phyloP scores from a whole-genome alignment of 495 filamentous ascomycete genomes.

The Usnea hakonensis region DNA sequence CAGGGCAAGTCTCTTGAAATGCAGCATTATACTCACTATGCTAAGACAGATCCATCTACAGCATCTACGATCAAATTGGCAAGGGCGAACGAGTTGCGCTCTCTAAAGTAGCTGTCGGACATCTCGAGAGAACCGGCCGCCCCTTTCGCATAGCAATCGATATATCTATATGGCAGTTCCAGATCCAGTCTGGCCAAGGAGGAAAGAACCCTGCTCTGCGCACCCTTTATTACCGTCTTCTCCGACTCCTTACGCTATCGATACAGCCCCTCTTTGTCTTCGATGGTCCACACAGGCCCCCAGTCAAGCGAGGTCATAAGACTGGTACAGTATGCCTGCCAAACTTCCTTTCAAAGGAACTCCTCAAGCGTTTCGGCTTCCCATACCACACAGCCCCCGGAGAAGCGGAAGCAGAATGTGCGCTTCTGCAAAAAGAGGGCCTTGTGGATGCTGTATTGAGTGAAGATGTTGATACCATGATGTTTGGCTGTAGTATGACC shows the following conservation, averaged over 20 bases:
- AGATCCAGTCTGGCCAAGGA: slow-evolving; percentile 76
- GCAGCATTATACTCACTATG: background rate
- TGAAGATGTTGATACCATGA: slow-evolving; percentile 95
- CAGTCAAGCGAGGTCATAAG: slow-evolving; percentile 78
- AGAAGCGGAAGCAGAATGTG: slow-evolving; percentile 96
- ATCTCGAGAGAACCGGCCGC: slow-evolving; percentile 58
- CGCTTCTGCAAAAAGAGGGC: slow-evolving; percentile 70
- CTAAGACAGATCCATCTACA: slow-evolving; percentile 33
- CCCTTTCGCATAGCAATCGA: slow-evolving; percentile 88
- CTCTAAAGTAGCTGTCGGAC: slow-evolving; percentile 69
- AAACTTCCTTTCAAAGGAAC: slow-evolving; percentile 55
- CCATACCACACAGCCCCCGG: slow-evolving; percentile 81
- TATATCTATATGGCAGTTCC: slow-evolving; percentile 96
- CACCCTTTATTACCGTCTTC: slow-evolving; percentile 85
- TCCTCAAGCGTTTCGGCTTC: slow-evolving; percentile 81
- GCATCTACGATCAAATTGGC: slow-evolving; percentile 85
- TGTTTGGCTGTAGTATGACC: slow-evolving; percentile 82
- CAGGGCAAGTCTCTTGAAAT: slow-evolving; percentile 37
- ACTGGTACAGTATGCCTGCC: slow-evolving; percentile 40
- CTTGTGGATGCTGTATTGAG: slow-evolving; percentile 93
- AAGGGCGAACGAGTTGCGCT: slow-evolving; percentile 71
- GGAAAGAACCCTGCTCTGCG: slow-evolving; percentile 86
- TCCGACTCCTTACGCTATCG: slow-evolving; percentile 69
- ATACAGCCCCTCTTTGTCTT: slow-evolving; percentile 94
- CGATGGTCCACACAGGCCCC: slow-evolving; percentile 82